Evolutionary conservation across 1,284 basidiomycete genomes (phyloP), one percentile per base, ranked within the genome.

Genomic region (Malassezia arunalokei): DNA sequence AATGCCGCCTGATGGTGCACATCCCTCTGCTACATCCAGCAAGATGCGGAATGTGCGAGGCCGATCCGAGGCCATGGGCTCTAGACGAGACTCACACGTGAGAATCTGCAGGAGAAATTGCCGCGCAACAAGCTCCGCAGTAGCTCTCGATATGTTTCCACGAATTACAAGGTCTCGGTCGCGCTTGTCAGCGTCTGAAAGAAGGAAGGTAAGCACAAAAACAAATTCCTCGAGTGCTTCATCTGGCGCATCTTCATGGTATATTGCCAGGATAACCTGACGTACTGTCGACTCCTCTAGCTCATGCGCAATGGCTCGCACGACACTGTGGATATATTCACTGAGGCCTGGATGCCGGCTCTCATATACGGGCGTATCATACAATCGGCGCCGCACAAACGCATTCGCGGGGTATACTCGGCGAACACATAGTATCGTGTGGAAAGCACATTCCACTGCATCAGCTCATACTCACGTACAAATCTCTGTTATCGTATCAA

Each of bases 381-480:
- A 92, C 70, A 88, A 90, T 73, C 85, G 84, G 44, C 86, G 79
- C 43, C 87, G 80, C 24, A 84, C 78, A 71, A 96, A 96, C 11
- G 92, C 78, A 32, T 87, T 85, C 68, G 57, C 0, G 3, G 91
- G 91, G 65, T 96, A 96, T 43, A 96, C 80, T 57, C 84, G 82
- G 24, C 91, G 83, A 24, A 90, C 81, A 66, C 87, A 92, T 1
- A 96, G 79, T 55, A 96, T 86, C 1, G 84, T 85, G 71, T 95
- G 90, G 54, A 94, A 83, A 1, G 87, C 85, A 24, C 91, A 85
- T 73, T 96, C 91, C 63, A 96, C 53, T 55, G 38, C 17, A 31
- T 50, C 8, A 55, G 43, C 9, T 6, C 7, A 11, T 7, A 8
- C 24, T 29, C 7, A 47, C 53, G 12, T 47, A 55, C 53, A 17